Conservation (phyloP, 2,329 filamentous ascomycete species). For the Fusarium dlaminii region DNA sequence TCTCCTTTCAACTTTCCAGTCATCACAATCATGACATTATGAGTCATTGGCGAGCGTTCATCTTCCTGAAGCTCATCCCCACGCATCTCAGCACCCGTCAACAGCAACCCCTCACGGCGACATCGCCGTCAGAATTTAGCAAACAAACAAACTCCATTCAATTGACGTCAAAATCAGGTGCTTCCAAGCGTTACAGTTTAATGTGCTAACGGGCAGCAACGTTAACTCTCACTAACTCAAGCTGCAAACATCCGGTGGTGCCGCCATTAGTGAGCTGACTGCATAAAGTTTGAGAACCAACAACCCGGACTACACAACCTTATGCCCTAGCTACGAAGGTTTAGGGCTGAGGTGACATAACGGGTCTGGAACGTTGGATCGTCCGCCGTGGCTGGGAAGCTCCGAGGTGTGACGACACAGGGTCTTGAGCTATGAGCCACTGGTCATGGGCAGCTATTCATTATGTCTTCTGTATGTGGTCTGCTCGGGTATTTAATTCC, state of each 20-base stretch:
- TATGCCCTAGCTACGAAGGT: background rate
- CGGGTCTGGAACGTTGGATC: background rate
- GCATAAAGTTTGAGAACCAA: background rate
- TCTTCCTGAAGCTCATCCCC: background rate
- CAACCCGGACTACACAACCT: background rate
- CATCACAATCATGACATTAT: background rate
- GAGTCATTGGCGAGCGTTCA: background rate
- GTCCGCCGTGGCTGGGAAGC: background rate
- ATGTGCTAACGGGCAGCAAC: background rate
- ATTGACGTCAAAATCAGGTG: background rate
- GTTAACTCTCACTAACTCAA: background rate
- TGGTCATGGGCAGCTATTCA: background rate
- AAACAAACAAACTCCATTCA: background rate
- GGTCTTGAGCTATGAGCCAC: background rate
- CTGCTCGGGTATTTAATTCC: background rate
- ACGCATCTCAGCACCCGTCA: background rate
- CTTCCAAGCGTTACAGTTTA: background rate
- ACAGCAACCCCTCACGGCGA: background rate
- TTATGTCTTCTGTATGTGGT: too few relatives aligned
- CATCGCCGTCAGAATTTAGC: background rate
- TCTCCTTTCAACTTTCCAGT: too few relatives aligned
- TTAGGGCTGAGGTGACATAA: background rate
- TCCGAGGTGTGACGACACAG: background rate
- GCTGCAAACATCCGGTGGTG: background rate
- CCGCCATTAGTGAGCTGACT: constrained; percentile 8